A percentile compares a stretch with the other conserved stretches of the same genome.
Evolutionary conservation across 2,329 filamentous ascomycete species (phyloP).

Genomic region (Fusarium musae): DNA sequence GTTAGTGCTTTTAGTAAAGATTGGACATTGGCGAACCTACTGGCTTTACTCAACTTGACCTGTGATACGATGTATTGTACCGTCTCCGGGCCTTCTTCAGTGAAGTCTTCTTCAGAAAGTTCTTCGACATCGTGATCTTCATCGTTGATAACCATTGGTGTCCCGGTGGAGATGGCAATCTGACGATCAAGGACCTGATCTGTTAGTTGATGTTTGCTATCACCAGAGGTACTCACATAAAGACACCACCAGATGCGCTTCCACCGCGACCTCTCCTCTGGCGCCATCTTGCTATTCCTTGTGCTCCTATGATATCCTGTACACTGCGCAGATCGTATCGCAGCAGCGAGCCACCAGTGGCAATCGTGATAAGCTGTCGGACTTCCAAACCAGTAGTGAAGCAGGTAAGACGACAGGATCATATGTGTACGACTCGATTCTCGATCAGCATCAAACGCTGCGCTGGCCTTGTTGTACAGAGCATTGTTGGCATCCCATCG

Average conservation of each 20-base stretch:
- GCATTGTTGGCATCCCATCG: slow-evolving; percentile 1
- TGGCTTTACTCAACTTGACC: not conserved
- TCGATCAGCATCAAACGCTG: not conserved
- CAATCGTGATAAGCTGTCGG: not conserved
- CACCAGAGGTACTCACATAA: not conserved
- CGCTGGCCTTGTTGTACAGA: not conserved
- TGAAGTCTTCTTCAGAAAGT: not conserved
- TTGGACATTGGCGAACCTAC: not conserved
- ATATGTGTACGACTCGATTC: not conserved
- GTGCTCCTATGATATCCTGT: not conserved
- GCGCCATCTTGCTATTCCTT: not conserved
- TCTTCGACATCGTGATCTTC: not conserved
- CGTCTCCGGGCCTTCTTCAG: not conserved
- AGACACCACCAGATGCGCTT: slow-evolving; percentile 6
- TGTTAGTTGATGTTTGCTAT: not conserved
- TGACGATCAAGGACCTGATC: not conserved
- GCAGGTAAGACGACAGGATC: slow-evolving; percentile 8
- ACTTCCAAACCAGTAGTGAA: slow-evolving; percentile 29
- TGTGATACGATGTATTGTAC: not conserved
- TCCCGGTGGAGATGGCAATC: not conserved
- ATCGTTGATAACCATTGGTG: not conserved
- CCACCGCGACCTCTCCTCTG: rapidly evolving
- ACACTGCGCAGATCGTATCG: not conserved
- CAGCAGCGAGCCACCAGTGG: slow-evolving; percentile 11
- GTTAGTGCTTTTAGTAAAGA: not conserved